Evolutionary conservation across 2,329 filamentous ascomycete genomes (phyloP).

Genomic region (Penicillium crustosum): DNA sequence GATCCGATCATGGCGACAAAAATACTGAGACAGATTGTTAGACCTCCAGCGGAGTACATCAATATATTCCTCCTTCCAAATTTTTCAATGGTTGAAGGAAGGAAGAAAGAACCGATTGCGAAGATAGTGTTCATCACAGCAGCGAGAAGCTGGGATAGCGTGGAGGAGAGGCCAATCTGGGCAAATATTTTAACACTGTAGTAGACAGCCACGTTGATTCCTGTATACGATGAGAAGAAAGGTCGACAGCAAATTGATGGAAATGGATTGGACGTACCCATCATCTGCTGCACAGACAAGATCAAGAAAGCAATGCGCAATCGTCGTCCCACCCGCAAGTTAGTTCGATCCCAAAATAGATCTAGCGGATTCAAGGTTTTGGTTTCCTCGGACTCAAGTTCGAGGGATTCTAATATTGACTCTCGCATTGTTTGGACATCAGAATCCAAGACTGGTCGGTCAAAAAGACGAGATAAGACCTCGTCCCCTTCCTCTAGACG

Average conservation of each 20-base stretch:
- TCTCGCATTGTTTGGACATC: not conserved
- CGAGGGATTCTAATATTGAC: not conserved
- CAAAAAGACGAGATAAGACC: not conserved
- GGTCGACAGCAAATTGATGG: not conserved
- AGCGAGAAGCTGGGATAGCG: not conserved
- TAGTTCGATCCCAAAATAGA: not conserved
- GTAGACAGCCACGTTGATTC: not conserved
- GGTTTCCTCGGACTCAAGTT: not conserved
- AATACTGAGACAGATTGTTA: not conserved
- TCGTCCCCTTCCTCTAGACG: not conserved
- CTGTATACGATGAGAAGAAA: not conserved
- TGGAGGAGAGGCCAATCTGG: not conserved
- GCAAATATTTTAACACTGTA: not conserved
- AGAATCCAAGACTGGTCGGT: not conserved
- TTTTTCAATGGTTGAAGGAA: not conserved
- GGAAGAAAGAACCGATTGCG: not conserved
- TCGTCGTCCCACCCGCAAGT: not conserved
- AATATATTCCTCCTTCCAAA: not conserved
- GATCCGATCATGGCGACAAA: slow-evolving; percentile 2
- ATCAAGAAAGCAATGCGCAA: slow-evolving; percentile 2
- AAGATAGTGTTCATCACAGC: slow-evolving; percentile 1
- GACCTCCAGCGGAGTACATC: not conserved
- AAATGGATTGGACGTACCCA: not conserved
- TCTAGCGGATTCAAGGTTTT: not conserved
- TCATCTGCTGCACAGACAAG: not conserved